These are phyloP conservation scores for Botrytis deweyae DNA, from an alignment of 2,329 filamentous ascomycete species.

Conservation along the genomic window DNA sequence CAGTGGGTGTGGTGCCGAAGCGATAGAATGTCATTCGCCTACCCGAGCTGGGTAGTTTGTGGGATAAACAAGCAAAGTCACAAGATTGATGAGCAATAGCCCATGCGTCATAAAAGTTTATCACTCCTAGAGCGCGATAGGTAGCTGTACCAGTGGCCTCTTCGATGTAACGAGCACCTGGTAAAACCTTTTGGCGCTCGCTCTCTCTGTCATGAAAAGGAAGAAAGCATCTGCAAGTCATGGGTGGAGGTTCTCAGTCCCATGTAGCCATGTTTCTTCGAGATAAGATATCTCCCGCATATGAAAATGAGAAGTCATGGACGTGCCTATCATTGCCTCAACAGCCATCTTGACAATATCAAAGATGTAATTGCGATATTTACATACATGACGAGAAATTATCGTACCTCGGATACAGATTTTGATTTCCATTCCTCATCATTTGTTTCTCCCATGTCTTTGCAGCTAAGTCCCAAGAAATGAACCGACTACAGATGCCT, in stretches of 20 bases:
- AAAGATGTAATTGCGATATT: neutral
- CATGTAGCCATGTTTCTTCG: neutral
- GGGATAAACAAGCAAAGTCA: neutral
- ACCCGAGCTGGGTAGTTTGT: neutral
- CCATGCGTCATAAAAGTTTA: neutral
- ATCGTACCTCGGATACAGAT: neutral
- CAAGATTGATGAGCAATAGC: neutral
- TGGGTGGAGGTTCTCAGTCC: neutral
- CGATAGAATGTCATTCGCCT: neutral
- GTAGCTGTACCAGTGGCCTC: neutral
- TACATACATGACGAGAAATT: neutral
- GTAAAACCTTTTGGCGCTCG: neutral
- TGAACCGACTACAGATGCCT: neutral
- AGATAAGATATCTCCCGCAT: neutral
- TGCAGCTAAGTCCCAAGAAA: neutral
- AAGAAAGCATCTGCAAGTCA: neutral
- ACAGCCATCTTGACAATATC: neutral
- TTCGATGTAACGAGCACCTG: neutral
- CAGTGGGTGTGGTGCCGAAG: neutral
- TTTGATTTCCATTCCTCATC: neutral
- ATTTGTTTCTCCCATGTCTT: neutral
- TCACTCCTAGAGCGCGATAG: neutral
- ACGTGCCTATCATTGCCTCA: neutral
- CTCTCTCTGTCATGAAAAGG: neutral
- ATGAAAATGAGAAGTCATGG: neutral